These are phyloP conservation scores for Claviceps pazoutovae DNA, from an alignment of 2,329 filamentous ascomycete genomes.

Conservation along the genomic window DNA sequence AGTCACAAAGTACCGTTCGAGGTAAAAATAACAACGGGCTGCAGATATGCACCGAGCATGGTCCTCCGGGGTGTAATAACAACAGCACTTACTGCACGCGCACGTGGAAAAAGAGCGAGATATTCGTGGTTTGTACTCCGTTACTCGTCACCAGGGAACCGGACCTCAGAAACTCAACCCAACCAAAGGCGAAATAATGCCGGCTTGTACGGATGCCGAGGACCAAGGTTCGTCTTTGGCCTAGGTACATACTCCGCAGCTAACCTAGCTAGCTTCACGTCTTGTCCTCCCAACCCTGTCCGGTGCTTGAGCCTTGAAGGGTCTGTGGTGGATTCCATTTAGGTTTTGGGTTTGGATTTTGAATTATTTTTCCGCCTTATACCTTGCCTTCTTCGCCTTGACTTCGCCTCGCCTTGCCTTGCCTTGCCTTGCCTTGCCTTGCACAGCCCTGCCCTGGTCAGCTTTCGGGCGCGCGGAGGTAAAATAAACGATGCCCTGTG, in stretches of 20 bases:
- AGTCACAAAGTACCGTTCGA: not conserved
- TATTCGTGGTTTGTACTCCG: too few relatives aligned
- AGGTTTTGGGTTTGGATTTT: too few relatives aligned
- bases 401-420: not conserved
- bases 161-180: not conserved
- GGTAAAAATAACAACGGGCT: not conserved
- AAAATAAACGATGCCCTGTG: not conserved
- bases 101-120: not conserved
- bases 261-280: not conserved
- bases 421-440: not conserved
- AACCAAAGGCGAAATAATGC: not conserved
- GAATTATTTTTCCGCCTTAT: not conserved
- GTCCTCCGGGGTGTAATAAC: not conserved
- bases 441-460: not conserved
- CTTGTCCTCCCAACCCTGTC: not conserved
- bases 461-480: not conserved
- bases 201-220: not conserved
- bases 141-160: not conserved
- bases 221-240: too few relatives aligned
- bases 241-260: not conserved
- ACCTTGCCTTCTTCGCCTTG: not conserved
- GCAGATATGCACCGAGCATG: not conserved
- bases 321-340: too few relatives aligned
- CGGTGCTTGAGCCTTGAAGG: not conserved
- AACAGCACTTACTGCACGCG: not conserved